Conservation (phyloP, 2,329 filamentous ascomycete species). For the Ophiostoma quercus region DNA sequence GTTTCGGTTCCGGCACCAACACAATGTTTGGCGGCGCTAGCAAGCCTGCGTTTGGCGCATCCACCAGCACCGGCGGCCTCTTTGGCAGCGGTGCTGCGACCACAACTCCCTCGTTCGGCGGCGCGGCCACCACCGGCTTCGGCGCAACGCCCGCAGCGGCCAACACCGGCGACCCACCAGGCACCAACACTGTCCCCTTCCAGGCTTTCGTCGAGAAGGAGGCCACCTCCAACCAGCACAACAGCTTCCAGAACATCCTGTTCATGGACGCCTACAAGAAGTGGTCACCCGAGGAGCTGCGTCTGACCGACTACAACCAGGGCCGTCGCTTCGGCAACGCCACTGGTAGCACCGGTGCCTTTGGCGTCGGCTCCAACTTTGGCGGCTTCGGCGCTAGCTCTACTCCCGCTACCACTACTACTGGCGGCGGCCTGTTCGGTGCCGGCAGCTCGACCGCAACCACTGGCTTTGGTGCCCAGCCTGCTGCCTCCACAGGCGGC, state of each 20-base stretch:
- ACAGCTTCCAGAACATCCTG: constrained; percentile 72
- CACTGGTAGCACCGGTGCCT: constrained; percentile 67
- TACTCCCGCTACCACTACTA: constrained; percentile 36
- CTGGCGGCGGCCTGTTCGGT: constrained; percentile 40
- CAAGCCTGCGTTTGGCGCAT: constrained; percentile 43
- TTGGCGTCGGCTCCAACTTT: constrained; percentile 58
- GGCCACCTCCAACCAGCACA: constrained; percentile 44
- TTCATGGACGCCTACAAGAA: constrained; percentile 79
- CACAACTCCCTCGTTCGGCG: constrained; percentile 40
- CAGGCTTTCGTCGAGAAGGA: constrained; percentile 70
- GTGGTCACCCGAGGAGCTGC: constrained; percentile 81
- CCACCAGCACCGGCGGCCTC: constrained; percentile 36
- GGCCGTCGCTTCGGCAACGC: constrained; percentile 78
- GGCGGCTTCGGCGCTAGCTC: constrained; percentile 46
- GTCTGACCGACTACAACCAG: constrained; percentile 81
- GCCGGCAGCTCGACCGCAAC: constrained; percentile 35
- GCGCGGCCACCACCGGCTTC: constrained; percentile 25
- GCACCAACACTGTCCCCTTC: constrained; percentile 67
- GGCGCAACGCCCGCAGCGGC: constrained; percentile 44
- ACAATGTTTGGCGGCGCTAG: constrained; percentile 45
- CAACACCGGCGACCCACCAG: constrained; percentile 55
- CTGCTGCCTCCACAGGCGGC: not conserved
- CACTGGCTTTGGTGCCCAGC: constrained; percentile 33
- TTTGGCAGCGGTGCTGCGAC: constrained; percentile 42
- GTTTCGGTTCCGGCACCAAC: constrained; percentile 39